A percentile compares a stretch with the other conserved stretches of the same genome.
These are phyloP conservation scores for Chlamydomonas reinhardtii DNA, from an alignment of 163 green algal species.

Conservation along the genomic window DNA sequence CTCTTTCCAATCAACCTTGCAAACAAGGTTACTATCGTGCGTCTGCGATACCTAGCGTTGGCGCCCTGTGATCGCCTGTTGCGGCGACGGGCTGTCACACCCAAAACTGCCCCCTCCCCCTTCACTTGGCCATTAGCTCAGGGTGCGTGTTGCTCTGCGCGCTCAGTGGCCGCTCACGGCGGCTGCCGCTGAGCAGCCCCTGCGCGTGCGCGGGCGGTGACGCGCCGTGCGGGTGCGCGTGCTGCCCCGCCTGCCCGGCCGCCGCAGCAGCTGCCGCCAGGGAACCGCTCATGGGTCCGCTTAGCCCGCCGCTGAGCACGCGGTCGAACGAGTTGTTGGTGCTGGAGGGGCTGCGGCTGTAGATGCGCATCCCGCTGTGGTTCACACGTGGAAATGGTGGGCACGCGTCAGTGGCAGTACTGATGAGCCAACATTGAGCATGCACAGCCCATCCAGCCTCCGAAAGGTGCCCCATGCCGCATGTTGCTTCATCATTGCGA, in stretches of 20 bases:
- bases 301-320: constrained; percentile 22
- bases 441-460: no score
- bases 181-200: constrained; percentile 14
- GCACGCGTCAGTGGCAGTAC: no score
- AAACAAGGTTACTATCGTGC: no score
- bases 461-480: no score
- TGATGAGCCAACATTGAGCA: no score
- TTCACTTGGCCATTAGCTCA: constrained; percentile 27
- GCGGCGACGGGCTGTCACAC: no score
- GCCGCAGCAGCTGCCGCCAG: not conserved
- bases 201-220: not conserved
- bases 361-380: constrained; percentile 31
- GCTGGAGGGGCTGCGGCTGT: constrained; percentile 40
- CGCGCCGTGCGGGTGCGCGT: not conserved
- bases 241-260: not conserved
- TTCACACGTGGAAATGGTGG: no score
- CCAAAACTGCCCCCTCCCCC: not conserved
- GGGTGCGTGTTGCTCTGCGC: constrained; percentile 42
- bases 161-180: constrained; percentile 43
- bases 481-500: not conserved
- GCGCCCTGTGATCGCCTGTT: not conserved
- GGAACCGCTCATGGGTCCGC: not conserved
- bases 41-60: no score
- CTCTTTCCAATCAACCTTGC: no score
- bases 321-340: constrained; percentile 31